Percentiles rank a stretch among this genome's conserved stretches.
Conservation (phyloP, 805 yeast genomes). For the Hanseniaspora nectarophila region DNA sequence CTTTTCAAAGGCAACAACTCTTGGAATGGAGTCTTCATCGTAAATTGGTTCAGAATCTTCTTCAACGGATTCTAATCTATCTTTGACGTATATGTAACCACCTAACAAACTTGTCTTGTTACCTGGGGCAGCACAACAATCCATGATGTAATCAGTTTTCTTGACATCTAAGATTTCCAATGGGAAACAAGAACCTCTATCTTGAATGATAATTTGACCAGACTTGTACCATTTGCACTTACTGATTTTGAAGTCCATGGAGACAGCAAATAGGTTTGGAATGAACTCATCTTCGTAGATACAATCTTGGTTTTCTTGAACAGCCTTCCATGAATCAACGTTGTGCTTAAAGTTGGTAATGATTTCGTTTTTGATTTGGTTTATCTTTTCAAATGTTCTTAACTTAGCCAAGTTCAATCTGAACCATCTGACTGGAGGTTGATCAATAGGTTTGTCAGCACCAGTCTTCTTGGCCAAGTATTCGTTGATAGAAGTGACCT, state of each 20-base stretch:
- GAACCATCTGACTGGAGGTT: constrained; percentile 72
- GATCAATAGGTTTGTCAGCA: constrained; percentile 27
- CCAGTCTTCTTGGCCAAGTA: constrained; percentile 18
- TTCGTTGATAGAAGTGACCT: constrained; percentile 33
- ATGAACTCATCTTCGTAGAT: constrained; percentile 65
- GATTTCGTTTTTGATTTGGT: constrained; percentile 22
- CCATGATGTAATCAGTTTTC: constrained; percentile 57
- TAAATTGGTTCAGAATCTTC: constrained; percentile 3
- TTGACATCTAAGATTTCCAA: constrained; percentile 63
- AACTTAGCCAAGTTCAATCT: constrained; percentile 56
- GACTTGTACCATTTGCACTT: constrained; percentile 52
- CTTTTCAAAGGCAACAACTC: constrained; percentile 75
- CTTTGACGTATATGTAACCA: constrained; percentile 36
- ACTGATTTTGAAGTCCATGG: constrained; percentile 62
- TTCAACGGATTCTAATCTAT: constrained; percentile 20
- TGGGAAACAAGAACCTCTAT: constrained; percentile 94
- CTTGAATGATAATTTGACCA: constrained; percentile 84
- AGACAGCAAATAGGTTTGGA: constrained; percentile 69
- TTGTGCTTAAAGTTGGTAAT: constrained; percentile 31
- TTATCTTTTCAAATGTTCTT: constrained; percentile 25
- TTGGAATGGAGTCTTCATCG: constrained; percentile 22
- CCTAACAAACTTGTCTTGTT: constrained; percentile 93
- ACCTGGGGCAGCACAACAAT: constrained; percentile 97
- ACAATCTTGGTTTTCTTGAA: constrained; percentile 35
- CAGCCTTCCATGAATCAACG: constrained; percentile 36